Conservation (phyloP, 2,329 filamentous ascomycete genomes). For the Colletotrichum tropicicola region DNA sequence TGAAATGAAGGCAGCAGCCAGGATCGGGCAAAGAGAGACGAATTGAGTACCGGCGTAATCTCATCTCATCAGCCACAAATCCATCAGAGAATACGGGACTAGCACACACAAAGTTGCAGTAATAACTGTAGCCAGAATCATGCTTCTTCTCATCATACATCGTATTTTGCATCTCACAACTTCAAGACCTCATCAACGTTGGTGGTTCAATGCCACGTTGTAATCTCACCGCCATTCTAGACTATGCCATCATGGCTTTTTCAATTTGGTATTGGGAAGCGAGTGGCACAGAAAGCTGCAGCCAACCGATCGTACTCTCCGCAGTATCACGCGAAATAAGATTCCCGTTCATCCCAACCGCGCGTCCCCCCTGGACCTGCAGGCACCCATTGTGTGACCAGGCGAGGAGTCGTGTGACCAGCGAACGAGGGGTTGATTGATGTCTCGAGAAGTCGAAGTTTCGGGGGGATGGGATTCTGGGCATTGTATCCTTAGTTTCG, state of each 20-base stretch:
- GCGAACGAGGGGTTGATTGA: too few species aligned
- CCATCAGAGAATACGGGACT: too few species aligned
- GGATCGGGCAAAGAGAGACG: not conserved
- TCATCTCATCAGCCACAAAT: too few species aligned
- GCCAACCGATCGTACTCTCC: conserved; percentile 1
- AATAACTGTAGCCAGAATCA: too few species aligned
- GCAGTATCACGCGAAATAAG: not conserved
- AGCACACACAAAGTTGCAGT: too few species aligned
- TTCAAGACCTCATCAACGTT: not conserved
- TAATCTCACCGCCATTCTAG: not conserved
- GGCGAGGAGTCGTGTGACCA: not conserved
- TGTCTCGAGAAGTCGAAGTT: not conserved
- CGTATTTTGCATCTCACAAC: not conserved
- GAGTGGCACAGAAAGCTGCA: not conserved
- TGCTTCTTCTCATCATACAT: not conserved
- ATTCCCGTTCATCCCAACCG: not conserved
- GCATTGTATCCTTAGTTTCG: not conserved
- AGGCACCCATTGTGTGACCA: not conserved
- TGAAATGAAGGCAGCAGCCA: not conserved
- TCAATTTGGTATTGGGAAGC: not conserved
- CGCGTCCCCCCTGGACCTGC: not conserved
- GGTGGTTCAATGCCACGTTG: not conserved
- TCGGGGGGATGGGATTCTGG: not conserved
- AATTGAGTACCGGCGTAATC: not conserved
- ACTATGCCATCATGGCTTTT: not conserved